Evolutionary conservation across 2,329 filamentous ascomycete species (phyloP).

Genomic region (Talaromyces sp.): DNA sequence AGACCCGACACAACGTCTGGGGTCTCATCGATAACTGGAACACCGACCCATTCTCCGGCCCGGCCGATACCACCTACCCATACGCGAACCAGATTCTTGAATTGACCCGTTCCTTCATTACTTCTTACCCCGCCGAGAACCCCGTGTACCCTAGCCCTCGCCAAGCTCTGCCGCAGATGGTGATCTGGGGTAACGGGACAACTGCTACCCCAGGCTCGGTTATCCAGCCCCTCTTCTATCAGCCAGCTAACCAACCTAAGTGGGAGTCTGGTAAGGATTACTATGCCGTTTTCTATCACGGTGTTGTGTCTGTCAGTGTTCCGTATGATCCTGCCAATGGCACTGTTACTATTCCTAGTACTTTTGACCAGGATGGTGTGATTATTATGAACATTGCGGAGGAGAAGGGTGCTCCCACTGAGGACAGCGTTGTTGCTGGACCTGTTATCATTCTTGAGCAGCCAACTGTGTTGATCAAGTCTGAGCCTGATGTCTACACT

Average conservation of each 20-base stretch:
- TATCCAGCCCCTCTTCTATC: conserved; percentile 5
- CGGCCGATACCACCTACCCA: conserved; percentile 43
- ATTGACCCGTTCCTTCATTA: conserved; percentile 7
- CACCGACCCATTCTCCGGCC: conserved; percentile 44
- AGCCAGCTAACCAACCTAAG: background rate
- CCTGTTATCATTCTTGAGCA: conserved; percentile 13
- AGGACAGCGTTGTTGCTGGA: conserved; percentile 11
- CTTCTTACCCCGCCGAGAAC: conserved; percentile 5
- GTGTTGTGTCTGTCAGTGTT: conserved; percentile 3
- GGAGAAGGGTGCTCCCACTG: conserved; percentile 8
- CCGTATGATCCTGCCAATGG: conserved; percentile 2
- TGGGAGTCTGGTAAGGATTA: conserved; percentile 2
- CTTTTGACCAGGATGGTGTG: conserved; percentile 6
- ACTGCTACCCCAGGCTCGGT: conserved; percentile 8
- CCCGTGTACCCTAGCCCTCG: conserved; percentile 10
- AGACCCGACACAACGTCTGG: conserved; percentile 48
- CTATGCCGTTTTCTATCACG: conserved; percentile 12
- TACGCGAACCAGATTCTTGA: conserved; percentile 17
- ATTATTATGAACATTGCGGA: conserved; percentile 15
- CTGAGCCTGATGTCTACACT: background rate
- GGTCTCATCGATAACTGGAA: conserved; percentile 47
- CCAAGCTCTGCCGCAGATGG: conserved; percentile 11
- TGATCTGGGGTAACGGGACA: conserved; percentile 9
- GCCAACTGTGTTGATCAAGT: background rate
- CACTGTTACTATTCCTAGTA: conserved; percentile 3